Evolutionary conservation across 2,329 filamentous ascomycete genomes (phyloP).

Genomic region (Aspergillus ochraceoroseus): DNA sequence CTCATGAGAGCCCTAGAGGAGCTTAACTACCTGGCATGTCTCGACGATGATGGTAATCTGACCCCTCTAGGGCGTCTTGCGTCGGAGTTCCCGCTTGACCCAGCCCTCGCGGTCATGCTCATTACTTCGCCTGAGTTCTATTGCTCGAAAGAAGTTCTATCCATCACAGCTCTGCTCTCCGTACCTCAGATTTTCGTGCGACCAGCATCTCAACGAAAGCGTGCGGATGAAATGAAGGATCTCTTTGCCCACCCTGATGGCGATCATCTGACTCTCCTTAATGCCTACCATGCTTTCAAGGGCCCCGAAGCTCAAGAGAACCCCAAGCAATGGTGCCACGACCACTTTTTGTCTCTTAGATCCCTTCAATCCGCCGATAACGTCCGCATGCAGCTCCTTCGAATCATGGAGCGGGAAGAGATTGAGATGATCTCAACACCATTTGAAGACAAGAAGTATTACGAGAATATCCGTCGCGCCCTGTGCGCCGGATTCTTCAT

Average conservation of each 20-base stretch:
- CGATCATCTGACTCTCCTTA: constrained; percentile 92
- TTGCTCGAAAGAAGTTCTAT: constrained; percentile 97
- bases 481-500: constrained; percentile 97
- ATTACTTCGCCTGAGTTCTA: constrained; percentile 97
- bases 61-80: constrained; percentile 80
- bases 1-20: constrained; percentile 97
- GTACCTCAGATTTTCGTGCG: constrained; percentile 92
- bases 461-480: constrained; percentile 90
- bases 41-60: constrained; percentile 93
- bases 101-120: constrained; percentile 91
- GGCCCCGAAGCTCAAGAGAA: constrained; percentile 63
- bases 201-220: constrained; percentile 76
- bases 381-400: constrained; percentile 82
- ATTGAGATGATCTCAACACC: constrained; percentile 82
- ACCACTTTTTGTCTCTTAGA: constrained; percentile 88
- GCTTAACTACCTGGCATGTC: constrained; percentile 91
- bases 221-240: constrained; percentile 95
- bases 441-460: constrained; percentile 95
- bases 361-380: constrained; percentile 90
- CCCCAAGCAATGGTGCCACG: constrained; percentile 88
- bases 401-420: constrained; percentile 92
- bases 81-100: constrained; percentile 93
- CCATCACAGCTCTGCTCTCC: constrained; percentile 86
- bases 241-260: constrained; percentile 89
- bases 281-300: constrained; percentile 98